Evolutionary conservation across 495 filamentous ascomycete species (phyloP).

Genomic region (Neurospora hispaniola): DNA sequence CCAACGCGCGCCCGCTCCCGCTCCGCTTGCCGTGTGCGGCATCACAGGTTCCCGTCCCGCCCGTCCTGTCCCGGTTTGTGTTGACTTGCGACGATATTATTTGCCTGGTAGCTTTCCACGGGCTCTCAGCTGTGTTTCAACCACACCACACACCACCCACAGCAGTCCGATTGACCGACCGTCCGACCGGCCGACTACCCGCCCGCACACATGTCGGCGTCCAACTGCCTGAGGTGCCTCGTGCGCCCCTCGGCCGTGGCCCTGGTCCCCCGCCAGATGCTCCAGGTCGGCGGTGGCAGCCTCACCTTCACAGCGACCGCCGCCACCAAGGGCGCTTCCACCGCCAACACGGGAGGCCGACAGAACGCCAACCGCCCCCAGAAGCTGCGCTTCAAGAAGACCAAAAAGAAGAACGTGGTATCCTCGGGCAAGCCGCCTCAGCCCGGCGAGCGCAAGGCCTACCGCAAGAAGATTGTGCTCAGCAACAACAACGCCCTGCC

Average conservation of each 20-base stretch:
- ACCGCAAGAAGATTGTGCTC: conserved; percentile 78
- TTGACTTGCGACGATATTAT: neutral
- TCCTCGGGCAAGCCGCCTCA: conserved; percentile 40
- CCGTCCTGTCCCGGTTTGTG: neutral
- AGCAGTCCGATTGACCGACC: neutral
- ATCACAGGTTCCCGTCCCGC: neutral
- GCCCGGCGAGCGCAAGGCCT: conserved; percentile 72
- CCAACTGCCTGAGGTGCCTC: conserved; percentile 59
- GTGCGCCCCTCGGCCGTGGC: conserved; percentile 39
- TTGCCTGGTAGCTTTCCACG: neutral
- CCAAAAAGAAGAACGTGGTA: conserved; percentile 43
- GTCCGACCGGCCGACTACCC: conserved; percentile 3
- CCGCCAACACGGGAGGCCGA: conserved; percentile 14
- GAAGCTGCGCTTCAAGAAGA: conserved; percentile 32
- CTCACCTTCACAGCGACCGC: neutral
- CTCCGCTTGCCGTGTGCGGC: neutral
- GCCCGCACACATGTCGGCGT: conserved; percentile 53
- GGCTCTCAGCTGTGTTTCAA: neutral
- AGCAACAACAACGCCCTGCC: conserved; percentile 87
- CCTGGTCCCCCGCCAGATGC: conserved; percentile 5
- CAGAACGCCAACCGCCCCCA: conserved; percentile 22
- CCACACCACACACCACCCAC: neutral
- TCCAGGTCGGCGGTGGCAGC: neutral
- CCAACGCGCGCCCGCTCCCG: neutral
- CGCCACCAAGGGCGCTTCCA: neutral